Conservation (phyloP, 768 basidiomycete species). For the Boletus barrowsii region DNA sequence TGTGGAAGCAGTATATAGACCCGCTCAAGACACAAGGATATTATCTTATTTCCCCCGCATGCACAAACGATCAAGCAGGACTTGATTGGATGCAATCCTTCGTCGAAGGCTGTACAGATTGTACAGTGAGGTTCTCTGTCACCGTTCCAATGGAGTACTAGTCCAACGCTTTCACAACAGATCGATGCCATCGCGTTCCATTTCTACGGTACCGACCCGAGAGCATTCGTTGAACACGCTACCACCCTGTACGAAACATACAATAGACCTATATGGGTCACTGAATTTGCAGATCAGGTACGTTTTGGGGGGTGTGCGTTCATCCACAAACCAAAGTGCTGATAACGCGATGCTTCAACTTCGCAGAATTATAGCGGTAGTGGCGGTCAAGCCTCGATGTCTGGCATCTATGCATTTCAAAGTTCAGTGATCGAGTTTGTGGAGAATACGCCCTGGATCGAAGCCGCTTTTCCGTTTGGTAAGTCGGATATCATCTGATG, state of each 20-base stretch:
- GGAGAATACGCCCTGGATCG: slow-evolving; percentile 38
- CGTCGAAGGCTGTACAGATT: slow-evolving; percentile 47
- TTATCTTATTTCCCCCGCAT: slow-evolving; percentile 63
- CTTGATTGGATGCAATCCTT: slow-evolving; percentile 65
- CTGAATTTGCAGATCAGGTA: slow-evolving; percentile 74
- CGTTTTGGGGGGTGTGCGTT: neutral
- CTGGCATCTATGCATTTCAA: slow-evolving; percentile 51
- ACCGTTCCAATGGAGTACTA: neutral
- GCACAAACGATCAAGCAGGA: slow-evolving; percentile 62
- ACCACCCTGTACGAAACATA: slow-evolving; percentile 47
- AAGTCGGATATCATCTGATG: slow-evolving; percentile 19
- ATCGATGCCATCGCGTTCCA: slow-evolving; percentile 65
- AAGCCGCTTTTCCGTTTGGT: slow-evolving; percentile 63
- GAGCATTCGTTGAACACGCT: slow-evolving; percentile 53
- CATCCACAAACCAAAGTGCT: neutral
- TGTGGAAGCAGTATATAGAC: slow-evolving; percentile 66
- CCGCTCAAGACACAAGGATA: slow-evolving; percentile 61
- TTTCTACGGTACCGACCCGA: slow-evolving; percentile 58
- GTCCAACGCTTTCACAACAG: slow-evolving; percentile 33
- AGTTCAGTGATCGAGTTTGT: slow-evolving; percentile 41
- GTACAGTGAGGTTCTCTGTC: slow-evolving; percentile 42
- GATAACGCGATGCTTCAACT: neutral
- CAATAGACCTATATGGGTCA: slow-evolving; percentile 49
- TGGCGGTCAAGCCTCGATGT: slow-evolving; percentile 37
- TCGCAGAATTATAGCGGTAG: slow-evolving; percentile 51